phyloP scores from a whole-genome alignment of 2,329 filamentous ascomycete genomes.

The Lecanicillium sp. region DNA sequence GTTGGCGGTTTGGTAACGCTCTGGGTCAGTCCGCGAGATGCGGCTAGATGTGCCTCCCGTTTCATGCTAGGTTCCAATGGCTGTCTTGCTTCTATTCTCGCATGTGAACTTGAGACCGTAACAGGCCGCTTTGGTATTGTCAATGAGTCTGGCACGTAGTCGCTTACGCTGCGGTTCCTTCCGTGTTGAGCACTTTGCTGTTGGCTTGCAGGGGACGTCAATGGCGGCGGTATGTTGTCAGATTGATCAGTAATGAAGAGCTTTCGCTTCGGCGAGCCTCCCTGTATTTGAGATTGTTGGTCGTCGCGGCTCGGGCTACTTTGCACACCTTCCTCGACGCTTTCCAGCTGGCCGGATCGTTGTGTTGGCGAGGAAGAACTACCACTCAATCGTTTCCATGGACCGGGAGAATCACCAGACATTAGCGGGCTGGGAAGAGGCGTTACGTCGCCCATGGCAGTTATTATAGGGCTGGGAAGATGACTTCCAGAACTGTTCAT shows the following conservation, averaged over 20 bases:
- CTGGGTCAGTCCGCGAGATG: slow-evolving; percentile 63
- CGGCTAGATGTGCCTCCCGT: slow-evolving; percentile 73
- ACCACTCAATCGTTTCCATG: slow-evolving; percentile 49
- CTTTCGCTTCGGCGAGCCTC: slow-evolving; percentile 45
- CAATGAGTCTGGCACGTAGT: slow-evolving; percentile 70
- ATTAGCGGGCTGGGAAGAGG: slow-evolving; percentile 70
- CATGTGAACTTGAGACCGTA: slow-evolving; percentile 59
- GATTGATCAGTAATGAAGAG: slow-evolving; percentile 34
- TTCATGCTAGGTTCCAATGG: slow-evolving; percentile 44
- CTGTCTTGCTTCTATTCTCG: slow-evolving; percentile 27
- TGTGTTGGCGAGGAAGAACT: slow-evolving; percentile 35
- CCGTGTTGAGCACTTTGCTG: slow-evolving; percentile 33
- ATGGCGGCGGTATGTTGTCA: slow-evolving; percentile 24
- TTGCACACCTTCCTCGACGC: slow-evolving; percentile 27
- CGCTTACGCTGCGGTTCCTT: slow-evolving; percentile 78
- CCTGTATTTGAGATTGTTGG: not conserved
- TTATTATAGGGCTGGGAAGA: slow-evolving; percentile 65
- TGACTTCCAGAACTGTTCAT: slow-evolving; percentile 54
- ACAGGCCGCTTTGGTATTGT: slow-evolving; percentile 63
- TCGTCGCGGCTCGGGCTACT: slow-evolving; percentile 20
- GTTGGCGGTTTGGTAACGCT: slow-evolving; percentile 60
- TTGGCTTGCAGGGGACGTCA: slow-evolving; percentile 18
- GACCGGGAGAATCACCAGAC: slow-evolving; percentile 55
- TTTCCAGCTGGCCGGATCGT: slow-evolving; percentile 15
- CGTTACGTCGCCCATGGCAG: slow-evolving; percentile 70